These are phyloP conservation scores for Calocybe gambosa DNA, from an alignment of 1,284 basidiomycete genomes.

Conservation along the genomic window DNA sequence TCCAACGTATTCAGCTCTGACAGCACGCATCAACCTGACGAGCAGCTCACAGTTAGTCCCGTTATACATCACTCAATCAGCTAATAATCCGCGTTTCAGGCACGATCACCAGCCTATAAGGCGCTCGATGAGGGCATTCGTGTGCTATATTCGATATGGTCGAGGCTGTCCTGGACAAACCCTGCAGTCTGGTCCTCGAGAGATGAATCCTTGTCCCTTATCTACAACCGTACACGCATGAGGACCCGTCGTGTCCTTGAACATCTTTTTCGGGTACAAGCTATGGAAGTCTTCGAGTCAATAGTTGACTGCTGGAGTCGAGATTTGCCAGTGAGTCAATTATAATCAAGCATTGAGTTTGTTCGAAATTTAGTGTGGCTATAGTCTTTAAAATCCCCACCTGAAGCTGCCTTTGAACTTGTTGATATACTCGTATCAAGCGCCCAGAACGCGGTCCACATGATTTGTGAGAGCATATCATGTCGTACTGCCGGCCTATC, in stretches of 20 bases:
- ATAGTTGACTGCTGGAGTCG: conserved; percentile 77
- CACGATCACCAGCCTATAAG: conserved; percentile 63
- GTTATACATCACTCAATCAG: background rate
- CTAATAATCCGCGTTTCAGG: conserved; percentile 31
- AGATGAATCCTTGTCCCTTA: conserved; percentile 61
- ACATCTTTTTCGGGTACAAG: conserved; percentile 77
- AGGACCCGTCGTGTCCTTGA: conserved; percentile 79
- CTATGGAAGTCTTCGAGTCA: conserved; percentile 78
- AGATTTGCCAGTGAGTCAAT: conserved; percentile 38
- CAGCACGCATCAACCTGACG: conserved; percentile 39
- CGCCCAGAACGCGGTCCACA: conserved; percentile 84
- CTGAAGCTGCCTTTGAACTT: conserved; percentile 70
- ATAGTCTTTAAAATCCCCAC: conserved; percentile 33
- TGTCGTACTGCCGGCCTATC: conserved; percentile 45
- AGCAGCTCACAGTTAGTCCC: conserved; percentile 49
- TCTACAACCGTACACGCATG: conserved; percentile 57
- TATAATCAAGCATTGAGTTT: background rate
- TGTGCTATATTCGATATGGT: conserved; percentile 67
- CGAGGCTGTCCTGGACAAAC: conserved; percentile 45
- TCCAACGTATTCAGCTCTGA: conserved; percentile 77
- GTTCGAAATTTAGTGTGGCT: background rate
- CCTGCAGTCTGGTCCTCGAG: conserved; percentile 43
- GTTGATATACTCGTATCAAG: conserved; percentile 80
- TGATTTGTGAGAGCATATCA: conserved; percentile 81
- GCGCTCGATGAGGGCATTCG: conserved; percentile 68